Base-by-base conservation (phyloP, 2,329 filamentous ascomycete species). In the Xylariales sp. region DNA sequence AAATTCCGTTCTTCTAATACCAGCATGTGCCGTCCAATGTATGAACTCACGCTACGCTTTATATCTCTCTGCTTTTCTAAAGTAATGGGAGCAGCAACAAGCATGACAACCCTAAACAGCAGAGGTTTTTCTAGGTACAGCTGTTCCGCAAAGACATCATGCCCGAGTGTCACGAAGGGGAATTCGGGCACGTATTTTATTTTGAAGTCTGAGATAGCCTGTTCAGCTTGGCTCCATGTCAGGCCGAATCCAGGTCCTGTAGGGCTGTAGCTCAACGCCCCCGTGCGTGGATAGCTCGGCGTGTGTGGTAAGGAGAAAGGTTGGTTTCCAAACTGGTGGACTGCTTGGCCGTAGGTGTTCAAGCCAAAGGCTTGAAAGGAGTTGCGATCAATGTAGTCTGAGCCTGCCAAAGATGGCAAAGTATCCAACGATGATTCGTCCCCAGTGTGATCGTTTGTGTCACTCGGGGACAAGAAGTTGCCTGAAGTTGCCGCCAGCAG, bases 21-120 rank as follows among this genome's bases (percentile, higher is more conserved):
- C 1, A 74, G 34, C 33, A 69, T 51, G 23, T 63, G 61, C 15
- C 67, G 56, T 5, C 65, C 59, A 20, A 72, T 47, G 48, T 69
- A 66, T 6, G 60, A 60, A 44, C 66, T 55, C 16, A 63, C 56
- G 27, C 63, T 65, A 30, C 52, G 63, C 53, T 48, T 67, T 51
- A 63, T 72, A 59, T 46, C 62, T 44, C 25, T 49, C 48, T 45
- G 59, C 53, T 57, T 65, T 33, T 42, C 56, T 43, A 42, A 53
- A n/a, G 49, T 52, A 18, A 60, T 39, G 17, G 50, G 48, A 4
- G 54, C 40, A 5, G 62, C 57, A 12, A 53, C 56, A n/a, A 70
- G 51, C 42, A 69, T 56, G 23, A 67, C 48, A 11, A 56, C 56
- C 7, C 62, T 51, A 28, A 67, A 62, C 8, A 68, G 44, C 27